Evolutionary conservation across 2,329 filamentous ascomycete species (phyloP).

Genomic region (Exophiala xenobiotica): DNA sequence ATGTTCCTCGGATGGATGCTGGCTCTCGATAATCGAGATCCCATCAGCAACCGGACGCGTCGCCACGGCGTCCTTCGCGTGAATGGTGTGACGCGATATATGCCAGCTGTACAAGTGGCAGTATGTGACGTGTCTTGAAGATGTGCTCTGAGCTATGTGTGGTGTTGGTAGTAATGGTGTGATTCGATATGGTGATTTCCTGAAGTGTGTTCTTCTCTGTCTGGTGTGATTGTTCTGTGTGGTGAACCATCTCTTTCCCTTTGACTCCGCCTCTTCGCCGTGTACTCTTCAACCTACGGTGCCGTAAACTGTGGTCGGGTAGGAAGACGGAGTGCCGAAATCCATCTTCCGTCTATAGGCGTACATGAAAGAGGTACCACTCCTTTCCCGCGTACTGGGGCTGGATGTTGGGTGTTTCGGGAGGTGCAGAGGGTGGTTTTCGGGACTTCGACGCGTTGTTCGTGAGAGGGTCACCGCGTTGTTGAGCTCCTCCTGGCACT

Average conservation of each 20-base stretch:
- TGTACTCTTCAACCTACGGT: slow-evolving; percentile 1
- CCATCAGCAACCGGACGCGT: slow-evolving; percentile 8
- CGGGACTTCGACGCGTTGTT: slow-evolving; percentile 8
- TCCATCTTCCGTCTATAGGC: slow-evolving; percentile 4
- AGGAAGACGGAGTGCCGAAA: slow-evolving; percentile 1
- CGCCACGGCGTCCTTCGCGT: slow-evolving; percentile 3
- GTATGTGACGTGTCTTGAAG: slow-evolving; percentile 1
- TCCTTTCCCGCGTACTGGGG: neutral
- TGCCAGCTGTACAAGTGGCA: neutral
- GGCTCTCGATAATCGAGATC: slow-evolving; percentile 6
- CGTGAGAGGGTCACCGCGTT: slow-evolving; percentile 6
- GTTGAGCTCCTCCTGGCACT: slow-evolving; percentile 11
- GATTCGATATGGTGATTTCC: slow-evolving; percentile 1
- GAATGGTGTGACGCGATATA: slow-evolving; percentile 2
- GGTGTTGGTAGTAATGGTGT: slow-evolving; percentile 4
- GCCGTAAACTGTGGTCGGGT: slow-evolving; percentile 9
- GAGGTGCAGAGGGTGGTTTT: slow-evolving; percentile 7
- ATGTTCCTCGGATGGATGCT: slow-evolving; percentile 1
- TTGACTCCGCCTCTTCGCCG: slow-evolving; percentile 1
- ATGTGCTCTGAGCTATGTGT: slow-evolving; percentile 3
- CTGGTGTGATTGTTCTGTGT: neutral
- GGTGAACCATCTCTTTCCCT: slow-evolving; percentile 3
- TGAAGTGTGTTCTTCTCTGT: slow-evolving; percentile 1
- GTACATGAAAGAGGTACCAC: slow-evolving; percentile 1
- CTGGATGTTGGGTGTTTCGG: slow-evolving; percentile 4